Base-by-base conservation (phyloP, 371 early-diverging fungal species). In the Mortierella sp. region DNA sequence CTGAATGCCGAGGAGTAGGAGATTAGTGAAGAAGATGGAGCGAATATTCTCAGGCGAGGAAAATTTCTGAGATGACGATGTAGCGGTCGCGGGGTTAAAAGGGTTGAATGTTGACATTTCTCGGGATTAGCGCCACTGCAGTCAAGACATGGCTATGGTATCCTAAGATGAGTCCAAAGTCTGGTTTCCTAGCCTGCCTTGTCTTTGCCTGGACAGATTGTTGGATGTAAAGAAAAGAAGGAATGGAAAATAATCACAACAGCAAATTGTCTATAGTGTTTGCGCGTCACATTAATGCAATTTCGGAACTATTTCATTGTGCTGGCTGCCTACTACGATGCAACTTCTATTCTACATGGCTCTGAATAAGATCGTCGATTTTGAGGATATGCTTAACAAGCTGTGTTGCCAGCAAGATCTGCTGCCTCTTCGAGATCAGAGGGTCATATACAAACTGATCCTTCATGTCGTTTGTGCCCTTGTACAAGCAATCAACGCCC, bases 341-440 rank as follows among this genome's bases (percentile, higher is more conserved):
- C 52, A 22, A 9, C 32, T 10, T n/a, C 47, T 70, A 70, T 62
- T 76, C 76, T 30, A 64, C 66, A 55, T 75, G 71, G 43, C 76
- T 70, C 49, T 43, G 26, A 79, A 96, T 96, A 66, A 97, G 97
- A 90, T 97, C 97, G 85, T 97, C 97, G 83, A 97, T 97, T 90
- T 97, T 97, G 66, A 96, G 89, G 72, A 99, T 97, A 94, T 97
- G 97, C 87, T 97, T 98, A 74, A 99, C 99, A 37, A 99, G 89
- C 89, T 99, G 99, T 57, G 99, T 99, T 26, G 99, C 99, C 72
- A 99, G 91, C 73, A 96, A 86, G 85, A 96, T 95, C 88, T 99
- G 99, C 83, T 98, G 98, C 61, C 97, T 95, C 94, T 99, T 99
- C 65, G 98, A 97, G 64, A 97, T 97, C 73, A 99, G 90, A 37